Evolutionary conservation across 2,329 filamentous ascomycete genomes (phyloP).

Genomic region (Gnomoniopsis smithogilvyi): DNA sequence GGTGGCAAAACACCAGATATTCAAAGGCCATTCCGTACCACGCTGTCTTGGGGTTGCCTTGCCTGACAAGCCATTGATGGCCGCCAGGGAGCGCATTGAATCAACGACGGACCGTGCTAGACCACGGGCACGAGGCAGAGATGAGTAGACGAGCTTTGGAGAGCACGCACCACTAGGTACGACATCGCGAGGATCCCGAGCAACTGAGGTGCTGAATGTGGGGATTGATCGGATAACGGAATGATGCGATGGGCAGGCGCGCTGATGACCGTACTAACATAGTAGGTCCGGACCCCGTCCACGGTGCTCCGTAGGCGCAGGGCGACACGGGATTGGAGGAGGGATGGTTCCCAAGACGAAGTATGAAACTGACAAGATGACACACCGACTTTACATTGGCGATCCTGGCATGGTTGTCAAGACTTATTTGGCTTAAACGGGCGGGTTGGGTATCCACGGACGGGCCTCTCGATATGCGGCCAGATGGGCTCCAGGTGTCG

Average conservation of each 20-base stretch:
- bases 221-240: neutral
- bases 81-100: neutral
- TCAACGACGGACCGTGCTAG: neutral
- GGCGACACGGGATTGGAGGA: constrained; percentile 11
- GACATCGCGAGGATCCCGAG: neutral
- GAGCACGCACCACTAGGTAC: neutral
- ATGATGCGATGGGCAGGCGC: constrained; percentile 17
- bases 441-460: constrained; percentile 19
- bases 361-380: constrained; percentile 3
- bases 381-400: constrained; percentile 20
- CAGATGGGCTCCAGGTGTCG: constrained; percentile 13
- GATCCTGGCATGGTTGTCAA: constrained; percentile 6
- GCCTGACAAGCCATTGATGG: neutral
- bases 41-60: neutral
- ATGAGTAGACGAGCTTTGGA: neutral
- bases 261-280: constrained; percentile 5
- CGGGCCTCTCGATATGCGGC: constrained; percentile 18
- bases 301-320: constrained; percentile 1
- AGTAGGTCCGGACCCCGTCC: neutral
- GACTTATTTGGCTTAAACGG: neutral
- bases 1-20: neutral
- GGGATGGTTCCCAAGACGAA: neutral
- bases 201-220: constrained; percentile 4
- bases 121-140: neutral
- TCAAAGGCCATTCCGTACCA: neutral